A percentile compares a stretch with the other conserved stretches of the same genome.
Conservation (phyloP, 2,329 filamentous ascomycete species). For the Rhynchosporium agropyri region DNA sequence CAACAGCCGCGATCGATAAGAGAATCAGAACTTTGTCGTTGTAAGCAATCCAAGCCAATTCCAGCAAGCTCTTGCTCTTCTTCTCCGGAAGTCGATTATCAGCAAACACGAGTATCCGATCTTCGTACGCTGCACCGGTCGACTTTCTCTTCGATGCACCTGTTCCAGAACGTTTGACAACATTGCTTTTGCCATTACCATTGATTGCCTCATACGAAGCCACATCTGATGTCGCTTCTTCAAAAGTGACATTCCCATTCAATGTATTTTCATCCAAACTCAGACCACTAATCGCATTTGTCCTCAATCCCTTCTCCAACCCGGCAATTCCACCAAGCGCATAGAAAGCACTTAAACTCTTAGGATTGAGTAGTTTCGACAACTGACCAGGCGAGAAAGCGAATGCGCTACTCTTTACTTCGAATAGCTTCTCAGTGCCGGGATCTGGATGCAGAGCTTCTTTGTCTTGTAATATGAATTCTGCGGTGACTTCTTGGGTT, state of each 20-base stretch:
- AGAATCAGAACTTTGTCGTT: constrained; percentile 77
- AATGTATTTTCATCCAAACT: constrained; percentile 68
- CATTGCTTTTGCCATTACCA: constrained; percentile 10
- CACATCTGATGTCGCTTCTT: background rate
- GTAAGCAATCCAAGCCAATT: constrained; percentile 74
- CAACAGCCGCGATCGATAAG: constrained; percentile 66
- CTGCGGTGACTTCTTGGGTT: constrained; percentile 6
- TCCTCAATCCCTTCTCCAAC: constrained; percentile 72
- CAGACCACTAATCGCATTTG: constrained; percentile 63
- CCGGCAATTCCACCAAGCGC: constrained; percentile 71
- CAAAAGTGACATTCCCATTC: constrained; percentile 64
- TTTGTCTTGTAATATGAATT: constrained; percentile 11
- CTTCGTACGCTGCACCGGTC: background rate
- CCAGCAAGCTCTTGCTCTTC: constrained; percentile 66
- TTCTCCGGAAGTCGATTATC: constrained; percentile 65
- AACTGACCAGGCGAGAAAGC: constrained; percentile 72
- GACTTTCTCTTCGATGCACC: background rate
- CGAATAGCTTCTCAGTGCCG: constrained; percentile 46
- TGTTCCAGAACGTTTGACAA: background rate
- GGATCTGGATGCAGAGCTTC: constrained; percentile 12
- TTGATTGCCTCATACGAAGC: background rate
- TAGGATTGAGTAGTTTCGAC: constrained; percentile 74
- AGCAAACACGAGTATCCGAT: constrained; percentile 53
- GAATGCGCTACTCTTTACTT: constrained; percentile 67
- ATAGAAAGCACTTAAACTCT: constrained; percentile 70